Base-by-base conservation (phyloP, 345 rosid species). In the Arabidopsis arenosa region DNA sequence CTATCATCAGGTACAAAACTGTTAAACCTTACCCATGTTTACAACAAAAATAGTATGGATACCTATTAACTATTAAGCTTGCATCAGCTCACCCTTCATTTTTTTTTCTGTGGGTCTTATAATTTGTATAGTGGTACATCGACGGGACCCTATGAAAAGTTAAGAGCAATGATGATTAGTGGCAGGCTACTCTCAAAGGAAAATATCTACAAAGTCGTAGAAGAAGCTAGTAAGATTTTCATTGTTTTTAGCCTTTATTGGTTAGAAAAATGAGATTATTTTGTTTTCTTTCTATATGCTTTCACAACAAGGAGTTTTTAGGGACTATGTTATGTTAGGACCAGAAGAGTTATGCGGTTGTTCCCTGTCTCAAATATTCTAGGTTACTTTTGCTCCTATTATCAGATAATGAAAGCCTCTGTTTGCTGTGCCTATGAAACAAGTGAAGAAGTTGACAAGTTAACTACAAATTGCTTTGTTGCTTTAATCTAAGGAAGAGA, bases 181-280 rank as follows among this genome's bases (percentile, higher is more conserved):
- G 97, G 95, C 75, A 87, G 96, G 80, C 89, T 94, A 63, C 88
- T 94, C 60, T 84, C 88, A 14, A 88, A 75, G 77, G 96, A 87
- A 23, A 83, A 75, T 57, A 72, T 85, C 40, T 83, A 82, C 37
- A 37, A 41, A 44, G 77, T 76, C 67, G 65, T 85, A 74, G 93
- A 92, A 4, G 90, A 90, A 82, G 74, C 85, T 74, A 60, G 97
- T 94, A 85, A 85, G 92, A 47, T 58, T 57, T 66, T 21, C 5
- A 12, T 40, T 9, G 6, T 5, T 45, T 17, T 28, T 4, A 7
- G 13, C 43, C 37, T 39, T 30, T 28, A 14, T 48, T 58, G 32
- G n/a, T 14, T 18, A 71, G 37, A 32, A 48, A 26, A 28, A 13
- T 57, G 49, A 32, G 37, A 21, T 15, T 70, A 51, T 9, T 35